Evolutionary conservation across 495 filamentous ascomycete genomes (phyloP).

Genomic region (Cenococcum geophilum): DNA sequence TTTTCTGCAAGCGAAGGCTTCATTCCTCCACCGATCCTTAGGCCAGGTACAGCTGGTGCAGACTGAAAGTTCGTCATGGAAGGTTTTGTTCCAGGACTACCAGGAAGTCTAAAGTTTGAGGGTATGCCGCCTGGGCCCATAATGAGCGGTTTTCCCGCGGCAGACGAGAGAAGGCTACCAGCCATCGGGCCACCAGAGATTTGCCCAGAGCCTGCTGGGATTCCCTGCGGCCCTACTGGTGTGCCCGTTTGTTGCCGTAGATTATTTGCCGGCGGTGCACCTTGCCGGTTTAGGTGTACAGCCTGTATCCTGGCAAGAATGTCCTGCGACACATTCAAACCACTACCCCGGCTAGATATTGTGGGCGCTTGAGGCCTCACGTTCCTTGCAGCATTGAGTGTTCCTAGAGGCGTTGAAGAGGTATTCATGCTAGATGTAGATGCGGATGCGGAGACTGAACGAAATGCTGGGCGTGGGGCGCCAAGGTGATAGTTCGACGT

Average conservation of each 20-base stretch:
- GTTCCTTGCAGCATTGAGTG: conserved; percentile 70
- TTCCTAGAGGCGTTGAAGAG: conserved; percentile 74
- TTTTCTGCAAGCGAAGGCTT: conserved; percentile 49
- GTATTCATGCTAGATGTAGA: conserved; percentile 52
- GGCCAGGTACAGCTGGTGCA: conserved; percentile 33
- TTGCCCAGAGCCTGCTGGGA: conserved; percentile 8
- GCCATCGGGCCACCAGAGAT: conserved; percentile 4
- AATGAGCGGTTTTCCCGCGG: conserved; percentile 11
- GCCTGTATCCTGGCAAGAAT: conserved; percentile 54
- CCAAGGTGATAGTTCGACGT: conserved; percentile 12
- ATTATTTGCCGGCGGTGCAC: conserved; percentile 24
- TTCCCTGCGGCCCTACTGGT: conserved; percentile 17
- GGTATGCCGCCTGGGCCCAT: conserved; percentile 29
- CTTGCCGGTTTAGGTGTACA: conserved; percentile 35
- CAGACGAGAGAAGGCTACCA: conserved; percentile 5
- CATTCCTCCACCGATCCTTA: conserved; percentile 23
- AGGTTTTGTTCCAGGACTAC: conserved; percentile 25
- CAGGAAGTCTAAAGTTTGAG: conserved; percentile 29
- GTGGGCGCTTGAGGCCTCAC: conserved; percentile 45
- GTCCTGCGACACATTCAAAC: conserved; percentile 59
- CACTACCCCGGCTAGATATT: conserved; percentile 49
- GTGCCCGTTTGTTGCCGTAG: conserved; percentile 1
- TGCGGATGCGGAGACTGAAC: conserved; percentile 37
- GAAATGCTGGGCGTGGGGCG: conserved; percentile 15
- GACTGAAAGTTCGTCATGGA: conserved; percentile 31